Conservation (phyloP, 1,139 yeast species). For the Pichia sp. region DNA sequence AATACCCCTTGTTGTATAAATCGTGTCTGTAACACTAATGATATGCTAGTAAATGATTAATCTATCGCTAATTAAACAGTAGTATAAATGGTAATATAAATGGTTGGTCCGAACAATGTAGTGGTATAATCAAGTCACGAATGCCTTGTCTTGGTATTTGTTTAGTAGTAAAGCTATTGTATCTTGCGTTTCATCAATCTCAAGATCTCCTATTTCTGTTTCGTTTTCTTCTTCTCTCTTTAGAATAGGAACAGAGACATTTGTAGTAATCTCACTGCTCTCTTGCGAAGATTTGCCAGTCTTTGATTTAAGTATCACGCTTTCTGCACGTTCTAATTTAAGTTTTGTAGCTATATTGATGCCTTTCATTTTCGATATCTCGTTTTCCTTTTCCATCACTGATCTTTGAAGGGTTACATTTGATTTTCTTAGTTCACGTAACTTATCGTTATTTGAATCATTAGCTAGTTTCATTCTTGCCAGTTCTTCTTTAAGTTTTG, state of each 20-base stretch:
- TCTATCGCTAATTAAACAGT: too few species aligned
- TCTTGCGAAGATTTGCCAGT: too few species aligned
- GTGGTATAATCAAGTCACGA: not conserved
- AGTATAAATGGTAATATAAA: too few species aligned
- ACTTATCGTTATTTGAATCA: slow-evolving; percentile 1
- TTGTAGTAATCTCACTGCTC: too few species aligned
- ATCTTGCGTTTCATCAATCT: slow-evolving; percentile 1
- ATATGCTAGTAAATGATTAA: too few species aligned
- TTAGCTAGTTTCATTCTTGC: slow-evolving; percentile 6
- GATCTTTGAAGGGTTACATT: slow-evolving; percentile 5
- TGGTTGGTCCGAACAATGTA: too few species aligned
- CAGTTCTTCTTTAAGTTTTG: not conserved
- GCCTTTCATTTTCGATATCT: slow-evolving; percentile 17
- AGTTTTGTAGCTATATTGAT: slow-evolving; percentile 21
- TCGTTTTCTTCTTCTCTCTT: too few species aligned
- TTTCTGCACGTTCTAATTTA: slow-evolving; percentile 19
- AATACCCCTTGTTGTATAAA: not conserved
- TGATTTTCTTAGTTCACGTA: slow-evolving; percentile 5
- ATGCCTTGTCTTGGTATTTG: slow-evolving; percentile 8
- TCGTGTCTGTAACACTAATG: too few species aligned
- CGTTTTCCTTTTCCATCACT: slow-evolving; percentile 15
- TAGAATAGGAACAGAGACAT: too few species aligned
- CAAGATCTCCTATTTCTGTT: too few species aligned
- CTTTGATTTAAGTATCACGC: slow-evolving; percentile 6
- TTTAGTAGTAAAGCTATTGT: slow-evolving; percentile 13